Percentiles rank a stretch among this genome's conserved stretches.
These are phyloP conservation scores for Arabidopsis lyrata DNA, from an alignment of 441 rosid species.

Conservation along the genomic window DNA sequence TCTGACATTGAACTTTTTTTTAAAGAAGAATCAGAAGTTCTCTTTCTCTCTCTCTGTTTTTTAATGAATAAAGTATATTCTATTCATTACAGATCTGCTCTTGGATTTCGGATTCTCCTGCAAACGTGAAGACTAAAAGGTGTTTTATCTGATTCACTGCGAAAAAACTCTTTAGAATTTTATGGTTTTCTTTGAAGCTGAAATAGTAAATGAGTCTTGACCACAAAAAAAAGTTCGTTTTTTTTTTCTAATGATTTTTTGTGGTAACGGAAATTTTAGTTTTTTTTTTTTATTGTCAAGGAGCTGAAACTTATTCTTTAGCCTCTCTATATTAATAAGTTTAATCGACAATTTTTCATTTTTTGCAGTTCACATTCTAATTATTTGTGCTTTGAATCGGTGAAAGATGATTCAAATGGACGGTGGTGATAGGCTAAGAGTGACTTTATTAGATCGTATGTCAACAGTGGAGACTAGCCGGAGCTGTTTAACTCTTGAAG, in stretches of 20 bases:
- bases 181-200: constrained; percentile 26
- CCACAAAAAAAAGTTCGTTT: not conserved
- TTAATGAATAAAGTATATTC: constrained; percentile 37
- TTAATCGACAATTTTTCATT: too few relatives aligned
- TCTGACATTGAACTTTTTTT: constrained; percentile 24
- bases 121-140: constrained; percentile 29
- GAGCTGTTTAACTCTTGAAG: constrained; percentile 59
- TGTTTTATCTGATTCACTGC: constrained; percentile 5
- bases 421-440: constrained; percentile 47
- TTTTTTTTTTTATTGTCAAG: not conserved
- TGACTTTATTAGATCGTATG: constrained; percentile 61
- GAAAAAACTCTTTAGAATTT: constrained; percentile 13
- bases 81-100: constrained; percentile 42
- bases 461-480: constrained; percentile 54
- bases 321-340: too few relatives aligned
- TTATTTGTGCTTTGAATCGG: constrained; percentile 1
- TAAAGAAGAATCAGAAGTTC: constrained; percentile 17
- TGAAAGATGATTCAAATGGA: constrained; percentile 43
- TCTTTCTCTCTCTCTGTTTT: constrained; percentile 23
- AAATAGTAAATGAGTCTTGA: not conserved
- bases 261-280: not conserved
- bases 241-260: not conserved
- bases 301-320: too few relatives aligned
- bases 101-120: constrained; percentile 39
- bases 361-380: not conserved